Evolutionary conservation across 2,329 filamentous ascomycete species (phyloP), one percentile per base, ranked within the genome.

Genomic region (Exophiala viscosa): DNA sequence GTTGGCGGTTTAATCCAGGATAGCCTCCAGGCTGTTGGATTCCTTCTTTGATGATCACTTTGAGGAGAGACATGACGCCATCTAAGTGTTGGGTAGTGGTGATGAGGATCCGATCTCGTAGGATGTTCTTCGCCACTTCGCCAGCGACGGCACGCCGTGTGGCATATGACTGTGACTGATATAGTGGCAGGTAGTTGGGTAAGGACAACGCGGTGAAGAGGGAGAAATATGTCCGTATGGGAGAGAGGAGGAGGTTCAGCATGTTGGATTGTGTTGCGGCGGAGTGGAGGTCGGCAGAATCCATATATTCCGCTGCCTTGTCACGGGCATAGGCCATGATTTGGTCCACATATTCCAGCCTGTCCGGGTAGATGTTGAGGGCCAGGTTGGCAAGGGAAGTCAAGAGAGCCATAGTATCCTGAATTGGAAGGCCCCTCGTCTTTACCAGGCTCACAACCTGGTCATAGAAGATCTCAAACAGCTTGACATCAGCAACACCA

Each of bases 391-490:
- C 85, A 36, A 99, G 78, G 3, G 93, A 99, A n/a, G 95, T 92
- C 40, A 97, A 78, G 38, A 99, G 76, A 8, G 91, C 93, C 63
- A 96, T 93, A 14, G 88, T 95, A 68, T 99, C 95, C 69, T 95
- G 90, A 60, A 99, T 92, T 1, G 91, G 87, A 47, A 99, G 78
- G 61, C 90, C 86, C 66, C 96, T 90, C 47, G 88, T 88, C 70
- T 90, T 92, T 57, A 97, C 91, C 46, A 99, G 77, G 65, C 92
- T 91, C 66, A 95, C 87, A 57, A 97, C 93, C 70, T 97, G 93
- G 46, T 90, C 86, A 66, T 97, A 95, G 77, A 97, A 99, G 54
- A 97, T 89, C 71, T 97, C 91, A 69, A 97, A 97, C 18, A 99
- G 81, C 71, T 89, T 92, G 52, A 96, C 84, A 64, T 90, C 86